A percentile compares a stretch with the other conserved stretches of the same genome.
Conservation (phyloP, 2,329 filamentous ascomycete genomes). For the Stemphylium vesicarium region DNA sequence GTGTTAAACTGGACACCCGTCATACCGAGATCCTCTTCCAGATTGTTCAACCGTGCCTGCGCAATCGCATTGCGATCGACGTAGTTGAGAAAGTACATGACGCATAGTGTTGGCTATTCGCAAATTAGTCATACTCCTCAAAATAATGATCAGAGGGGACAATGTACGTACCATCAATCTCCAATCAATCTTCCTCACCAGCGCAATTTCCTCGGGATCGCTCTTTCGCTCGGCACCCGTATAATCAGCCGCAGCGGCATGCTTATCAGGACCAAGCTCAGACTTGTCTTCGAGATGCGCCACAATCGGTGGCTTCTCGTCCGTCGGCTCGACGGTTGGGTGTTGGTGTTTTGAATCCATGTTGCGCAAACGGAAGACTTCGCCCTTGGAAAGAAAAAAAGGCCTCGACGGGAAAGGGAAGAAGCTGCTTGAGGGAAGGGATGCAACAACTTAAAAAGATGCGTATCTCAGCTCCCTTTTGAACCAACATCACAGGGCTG, state of each 20-base stretch:
- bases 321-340: slow-evolving; percentile 11
- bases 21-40: slow-evolving; percentile 60
- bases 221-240: slow-evolving; percentile 42
- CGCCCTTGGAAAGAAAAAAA: background rate
- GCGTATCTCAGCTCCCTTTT: background rate
- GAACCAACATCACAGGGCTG: background rate
- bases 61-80: slow-evolving; percentile 69
- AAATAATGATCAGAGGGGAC: background rate
- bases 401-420: too few species aligned
- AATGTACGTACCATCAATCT: slow-evolving; percentile 34
- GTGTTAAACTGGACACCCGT: slow-evolving; percentile 37
- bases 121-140: background rate
- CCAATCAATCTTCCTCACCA: slow-evolving; percentile 43
- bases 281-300: slow-evolving; percentile 28
- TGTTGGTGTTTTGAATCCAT: slow-evolving; percentile 16
- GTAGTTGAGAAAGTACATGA: slow-evolving; percentile 53
- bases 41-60: slow-evolving; percentile 66
- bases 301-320: slow-evolving; percentile 21
- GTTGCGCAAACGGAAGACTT: background rate
- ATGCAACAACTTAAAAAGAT: too few species aligned
- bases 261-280: slow-evolving; percentile 24
- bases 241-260: slow-evolving; percentile 28
- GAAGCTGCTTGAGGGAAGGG: background rate
- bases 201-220: slow-evolving; percentile 39
- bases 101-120: slow-evolving; percentile 48